Base-by-base conservation (phyloP, 2,329 filamentous ascomycete genomes). In the Clonostachys byssicola region DNA sequence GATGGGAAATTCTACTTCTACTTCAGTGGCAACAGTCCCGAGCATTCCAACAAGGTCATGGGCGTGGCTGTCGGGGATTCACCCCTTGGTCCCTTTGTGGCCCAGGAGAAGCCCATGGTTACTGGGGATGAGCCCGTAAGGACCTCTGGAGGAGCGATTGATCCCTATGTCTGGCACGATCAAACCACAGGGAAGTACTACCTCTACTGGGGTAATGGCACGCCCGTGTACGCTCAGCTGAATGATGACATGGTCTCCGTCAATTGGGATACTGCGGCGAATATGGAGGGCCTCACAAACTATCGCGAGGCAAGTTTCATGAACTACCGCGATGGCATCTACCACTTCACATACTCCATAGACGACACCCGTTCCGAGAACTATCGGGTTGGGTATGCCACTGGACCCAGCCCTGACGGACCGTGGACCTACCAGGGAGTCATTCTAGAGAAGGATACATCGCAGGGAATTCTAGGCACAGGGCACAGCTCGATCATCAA, bases 1-100 rank as follows among this genome's bases (percentile, higher is more conserved):
- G 68, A 78, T 49, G 80, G 78, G 0, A 82, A 81, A 62, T 86
- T 79, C 63, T 85, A 83, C 55, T 77, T 86, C 30, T 85, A 82
- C 62, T 85, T 84, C 61, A 74, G 66, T 36, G 73, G 73, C 0
- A 60, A 75, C 14, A 72, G 72, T 40, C 78, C 81, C 0, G 78
- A 78, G 0, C 64, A 76, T 34, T 70, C 81, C 49, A 68, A 77
- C 51, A 73, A 83, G 46, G 80, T 78, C 5, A 81, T 86, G 34
- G 83, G 83, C 5, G 83, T 82, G 0, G 83, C 83, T 0, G 72
- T 79, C 0, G 68, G 74, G 3, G 66, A 77, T 42, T 69, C 68
- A 4, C 83, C 82, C 0, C 75, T 78, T 42, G 83, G 83, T 0
- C 82, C 83, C 0, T 86, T 83, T 58, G 70, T 58, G 4, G 74